Percentiles rank a stretch among this genome's conserved stretches.
Evolutionary conservation across 345 rosid genomes (phyloP).

Genomic region (Ceriops decandra): DNA sequence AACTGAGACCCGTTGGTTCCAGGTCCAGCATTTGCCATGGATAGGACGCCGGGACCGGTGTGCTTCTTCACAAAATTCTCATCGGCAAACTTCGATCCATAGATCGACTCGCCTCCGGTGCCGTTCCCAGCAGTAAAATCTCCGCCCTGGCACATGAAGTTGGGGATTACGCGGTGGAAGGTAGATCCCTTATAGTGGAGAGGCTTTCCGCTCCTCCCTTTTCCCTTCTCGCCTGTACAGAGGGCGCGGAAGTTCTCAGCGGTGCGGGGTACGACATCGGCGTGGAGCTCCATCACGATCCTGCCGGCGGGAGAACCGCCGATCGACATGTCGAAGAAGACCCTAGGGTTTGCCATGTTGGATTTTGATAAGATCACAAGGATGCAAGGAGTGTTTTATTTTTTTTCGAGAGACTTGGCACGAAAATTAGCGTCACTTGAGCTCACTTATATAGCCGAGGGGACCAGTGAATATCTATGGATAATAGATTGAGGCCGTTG

Average conservation of each 20-base stretch:
- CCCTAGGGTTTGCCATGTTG: slow-evolving; percentile 24
- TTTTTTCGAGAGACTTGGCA: not conserved
- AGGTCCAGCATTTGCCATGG: slow-evolving; percentile 32
- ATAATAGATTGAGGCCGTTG: slow-evolving; percentile 15
- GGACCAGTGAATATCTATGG: slow-evolving; percentile 25
- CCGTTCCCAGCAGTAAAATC: slow-evolving; percentile 31
- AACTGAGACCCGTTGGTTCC: slow-evolving; percentile 35
- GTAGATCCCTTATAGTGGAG: slow-evolving; percentile 27
- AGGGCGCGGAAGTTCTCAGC: slow-evolving; percentile 38
- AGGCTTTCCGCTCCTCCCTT: slow-evolving; percentile 24
- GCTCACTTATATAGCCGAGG: slow-evolving; percentile 22
- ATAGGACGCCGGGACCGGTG: slow-evolving; percentile 27
- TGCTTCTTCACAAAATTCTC: slow-evolving; percentile 32
- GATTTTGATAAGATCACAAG: too few species aligned
- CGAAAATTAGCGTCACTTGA: accelerated
- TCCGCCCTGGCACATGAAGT: slow-evolving; percentile 33
- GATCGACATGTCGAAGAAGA: slow-evolving; percentile 30
- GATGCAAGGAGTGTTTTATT: not conserved
- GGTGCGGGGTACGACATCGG: slow-evolving; percentile 27
- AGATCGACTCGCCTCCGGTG: slow-evolving; percentile 33
- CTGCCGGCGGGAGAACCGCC: slow-evolving; percentile 27
- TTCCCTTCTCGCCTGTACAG: slow-evolving; percentile 36
- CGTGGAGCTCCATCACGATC: slow-evolving; percentile 32
- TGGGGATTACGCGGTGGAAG: slow-evolving; percentile 31
- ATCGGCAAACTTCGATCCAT: slow-evolving; percentile 27